These are phyloP conservation scores for Myriosclerotinia curreyana DNA, from an alignment of 2,329 filamentous ascomycete genomes.

Conservation along the genomic window DNA sequence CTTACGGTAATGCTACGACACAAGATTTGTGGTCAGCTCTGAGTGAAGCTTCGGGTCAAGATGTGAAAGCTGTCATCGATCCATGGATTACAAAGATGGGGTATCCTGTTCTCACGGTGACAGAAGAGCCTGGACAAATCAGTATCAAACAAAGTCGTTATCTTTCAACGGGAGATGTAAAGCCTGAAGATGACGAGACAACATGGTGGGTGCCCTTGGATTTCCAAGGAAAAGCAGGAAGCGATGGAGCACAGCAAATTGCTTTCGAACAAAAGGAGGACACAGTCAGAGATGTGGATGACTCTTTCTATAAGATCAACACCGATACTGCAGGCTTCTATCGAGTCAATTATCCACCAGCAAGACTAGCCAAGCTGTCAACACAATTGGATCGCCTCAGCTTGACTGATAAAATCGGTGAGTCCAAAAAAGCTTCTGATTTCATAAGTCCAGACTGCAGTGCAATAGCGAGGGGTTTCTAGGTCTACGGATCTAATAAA, in stretches of 20 bases:
- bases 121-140: constrained; percentile 80
- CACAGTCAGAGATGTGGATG: constrained; percentile 69
- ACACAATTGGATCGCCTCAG: constrained; percentile 71
- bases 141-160: constrained; percentile 83
- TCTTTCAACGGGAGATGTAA: constrained; percentile 85
- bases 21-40: constrained; percentile 88
- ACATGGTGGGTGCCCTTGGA: constrained; percentile 95
- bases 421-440: neutral
- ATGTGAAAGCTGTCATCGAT: constrained; percentile 84
- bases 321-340: constrained; percentile 70
- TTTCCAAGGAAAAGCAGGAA: constrained; percentile 70
- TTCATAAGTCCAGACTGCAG: neutral
- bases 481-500: neutral
- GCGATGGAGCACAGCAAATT: constrained; percentile 59
- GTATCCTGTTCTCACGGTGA: constrained; percentile 83
- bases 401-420: constrained; percentile 87
- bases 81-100: constrained; percentile 96
- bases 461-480: neutral
- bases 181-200: constrained; percentile 85
- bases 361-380: constrained; percentile 71
- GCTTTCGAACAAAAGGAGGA: constrained; percentile 75
- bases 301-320: constrained; percentile 92
- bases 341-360: constrained; percentile 61
- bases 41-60: constrained; percentile 79
- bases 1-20: constrained; percentile 87